phyloP scores from a whole-genome alignment of 192 early-diverging fungal species.

The Gryganskiella cystojenkinii region DNA sequence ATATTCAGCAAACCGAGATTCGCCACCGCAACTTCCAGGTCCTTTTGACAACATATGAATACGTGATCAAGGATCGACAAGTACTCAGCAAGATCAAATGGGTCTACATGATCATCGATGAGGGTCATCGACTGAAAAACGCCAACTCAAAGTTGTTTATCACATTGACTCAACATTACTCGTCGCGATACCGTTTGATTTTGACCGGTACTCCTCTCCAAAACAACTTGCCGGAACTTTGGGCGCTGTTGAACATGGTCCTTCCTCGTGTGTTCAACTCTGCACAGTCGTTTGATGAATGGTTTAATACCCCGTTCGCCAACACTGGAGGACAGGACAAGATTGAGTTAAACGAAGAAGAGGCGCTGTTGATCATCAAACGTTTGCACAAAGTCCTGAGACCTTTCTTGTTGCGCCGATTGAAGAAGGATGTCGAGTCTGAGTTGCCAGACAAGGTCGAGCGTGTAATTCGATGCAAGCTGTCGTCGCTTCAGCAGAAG shows the following conservation, averaged over 20 bases:
- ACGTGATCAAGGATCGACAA: constrained; percentile 92
- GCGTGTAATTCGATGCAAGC: constrained; percentile 88
- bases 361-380: constrained; percentile 94
- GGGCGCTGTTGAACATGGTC: constrained; percentile 84
- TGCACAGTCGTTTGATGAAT: constrained; percentile 97
- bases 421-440: constrained; percentile 93
- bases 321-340: constrained; percentile 84
- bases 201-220: constrained; percentile 90
- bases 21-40: constrained; percentile 90
- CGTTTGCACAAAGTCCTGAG: constrained; percentile 85
- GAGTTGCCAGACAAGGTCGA: constrained; percentile 91
- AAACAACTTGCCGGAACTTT: constrained; percentile 85
- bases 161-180: constrained; percentile 91
- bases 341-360: constrained; percentile 98
- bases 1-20: constrained; percentile 77
- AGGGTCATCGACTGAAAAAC: constrained; percentile 90
- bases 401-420: constrained; percentile 85
- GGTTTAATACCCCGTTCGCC: constrained; percentile 98
- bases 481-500: constrained; percentile 87
- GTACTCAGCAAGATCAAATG: constrained; percentile 84
- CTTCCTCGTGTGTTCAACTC: constrained; percentile 93
- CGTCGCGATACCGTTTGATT: constrained; percentile 80
- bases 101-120: constrained; percentile 82
- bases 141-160: constrained; percentile 88
- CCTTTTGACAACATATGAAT: constrained; percentile 98